These are phyloP conservation scores for Noccaea bulbosa DNA, from an alignment of 345 rosid genomes.

Conservation along the genomic window DNA sequence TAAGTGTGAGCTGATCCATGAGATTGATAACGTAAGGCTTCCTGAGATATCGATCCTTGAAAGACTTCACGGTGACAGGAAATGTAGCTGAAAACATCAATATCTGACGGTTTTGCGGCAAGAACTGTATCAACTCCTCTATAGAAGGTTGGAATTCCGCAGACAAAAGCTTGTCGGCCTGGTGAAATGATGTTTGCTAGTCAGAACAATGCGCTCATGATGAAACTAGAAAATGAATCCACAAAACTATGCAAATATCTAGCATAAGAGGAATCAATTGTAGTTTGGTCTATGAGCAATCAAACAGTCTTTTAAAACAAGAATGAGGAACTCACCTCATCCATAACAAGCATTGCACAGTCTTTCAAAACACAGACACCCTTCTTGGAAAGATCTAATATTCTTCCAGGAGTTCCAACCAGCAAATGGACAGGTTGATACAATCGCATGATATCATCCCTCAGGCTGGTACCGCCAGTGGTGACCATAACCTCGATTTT, in stretches of 20 bases:
- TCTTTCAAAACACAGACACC: slow-evolving; percentile 93
- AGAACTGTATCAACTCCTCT: slow-evolving; percentile 89
- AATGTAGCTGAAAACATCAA: slow-evolving; percentile 98
- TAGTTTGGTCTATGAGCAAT: neutral
- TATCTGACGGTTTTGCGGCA: slow-evolving; percentile 83
- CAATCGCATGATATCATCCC: slow-evolving; percentile 98
- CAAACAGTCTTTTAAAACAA: too few relatives aligned
- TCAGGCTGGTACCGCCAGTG: slow-evolving; percentile 96
- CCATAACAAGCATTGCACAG: slow-evolving; percentile 94
- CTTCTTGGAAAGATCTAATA: slow-evolving; percentile 88
- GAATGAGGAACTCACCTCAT: slow-evolving; percentile 62
- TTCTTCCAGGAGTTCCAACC: slow-evolving; percentile 99
- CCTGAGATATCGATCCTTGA: slow-evolving; percentile 81
- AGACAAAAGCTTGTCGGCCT: slow-evolving; percentile 54
- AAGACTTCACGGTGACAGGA: slow-evolving; percentile 99
- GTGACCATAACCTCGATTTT: slow-evolving; percentile 97
- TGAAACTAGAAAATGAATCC: neutral
- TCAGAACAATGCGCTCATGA: slow-evolving; percentile 17
- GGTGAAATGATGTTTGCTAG: slow-evolving; percentile 8
- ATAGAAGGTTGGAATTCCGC: slow-evolving; percentile 97
- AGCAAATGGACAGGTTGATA: slow-evolving; percentile 97
- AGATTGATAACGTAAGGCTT: slow-evolving; percentile 94
- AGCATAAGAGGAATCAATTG: neutral
- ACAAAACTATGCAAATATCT: slow-evolving; percentile 3
- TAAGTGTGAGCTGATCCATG: slow-evolving; percentile 97